Evolutionary conservation across 2,329 filamentous ascomycete genomes (phyloP).

Genomic region (Neodidymelliopsis sp.): DNA sequence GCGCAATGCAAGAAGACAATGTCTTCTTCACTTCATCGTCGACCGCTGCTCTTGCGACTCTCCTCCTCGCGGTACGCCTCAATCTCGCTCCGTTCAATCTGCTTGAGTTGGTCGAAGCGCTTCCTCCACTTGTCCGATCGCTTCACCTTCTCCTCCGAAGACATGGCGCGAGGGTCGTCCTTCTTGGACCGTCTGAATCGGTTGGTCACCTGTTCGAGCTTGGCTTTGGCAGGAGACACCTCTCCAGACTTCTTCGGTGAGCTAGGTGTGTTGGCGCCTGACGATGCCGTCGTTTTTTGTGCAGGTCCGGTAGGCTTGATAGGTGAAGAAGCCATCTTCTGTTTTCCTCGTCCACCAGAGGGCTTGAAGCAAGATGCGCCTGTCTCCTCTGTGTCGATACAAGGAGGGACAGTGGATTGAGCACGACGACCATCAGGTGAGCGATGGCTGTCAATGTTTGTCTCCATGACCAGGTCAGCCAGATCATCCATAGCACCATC

Average conservation of each 20-base stretch:
- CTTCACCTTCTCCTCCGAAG: conserved; percentile 46
- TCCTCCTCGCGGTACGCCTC: conserved; percentile 26
- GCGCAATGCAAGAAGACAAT: neutral
- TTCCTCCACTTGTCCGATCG: conserved; percentile 48
- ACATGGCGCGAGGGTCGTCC: conserved; percentile 46
- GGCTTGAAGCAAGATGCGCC: conserved; percentile 44
- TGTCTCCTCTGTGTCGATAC: conserved; percentile 27
- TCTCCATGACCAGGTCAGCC: conserved; percentile 37
- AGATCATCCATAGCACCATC: conserved; percentile 52
- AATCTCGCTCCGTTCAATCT: conserved; percentile 38
- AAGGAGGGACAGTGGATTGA: conserved; percentile 3
- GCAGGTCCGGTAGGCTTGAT: conserved; percentile 24
- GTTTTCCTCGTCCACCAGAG: conserved; percentile 41
- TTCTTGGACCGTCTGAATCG: conserved; percentile 52
- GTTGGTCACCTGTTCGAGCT: conserved; percentile 57
- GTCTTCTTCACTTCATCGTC: conserved; percentile 1
- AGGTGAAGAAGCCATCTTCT: conserved; percentile 38
- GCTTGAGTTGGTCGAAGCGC: conserved; percentile 46
- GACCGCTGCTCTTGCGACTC: conserved; percentile 11
- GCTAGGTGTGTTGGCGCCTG: conserved; percentile 33
- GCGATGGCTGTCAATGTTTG: conserved; percentile 21
- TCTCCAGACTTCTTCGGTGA: conserved; percentile 49
- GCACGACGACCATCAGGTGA: conserved; percentile 14
- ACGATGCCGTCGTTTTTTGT: conserved; percentile 27
- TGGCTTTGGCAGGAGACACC: conserved; percentile 55